Conservation (phyloP, 306 rosid species). For the Adenanthera pavonina region DNA sequence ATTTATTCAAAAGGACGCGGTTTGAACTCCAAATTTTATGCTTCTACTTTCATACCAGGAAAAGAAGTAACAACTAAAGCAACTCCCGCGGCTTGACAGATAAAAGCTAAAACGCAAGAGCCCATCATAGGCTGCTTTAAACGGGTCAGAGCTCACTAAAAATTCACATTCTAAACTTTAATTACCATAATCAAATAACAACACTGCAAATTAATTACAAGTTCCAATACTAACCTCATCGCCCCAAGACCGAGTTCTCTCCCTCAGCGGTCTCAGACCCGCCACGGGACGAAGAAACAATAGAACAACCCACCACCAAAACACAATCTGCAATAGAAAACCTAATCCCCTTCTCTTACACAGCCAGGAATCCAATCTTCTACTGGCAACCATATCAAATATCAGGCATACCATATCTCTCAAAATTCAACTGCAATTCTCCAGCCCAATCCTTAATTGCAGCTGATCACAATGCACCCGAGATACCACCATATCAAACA, state of each 20-base stretch:
- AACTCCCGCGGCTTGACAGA: neutral
- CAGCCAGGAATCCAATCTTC: slow-evolving; percentile 46
- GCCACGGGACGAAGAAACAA: slow-evolving; percentile 66
- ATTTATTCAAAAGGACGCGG: slow-evolving; percentile 1
- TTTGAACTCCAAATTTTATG: slow-evolving; percentile 26
- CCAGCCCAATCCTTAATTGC: slow-evolving; percentile 38
- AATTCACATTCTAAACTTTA: slow-evolving; percentile 2
- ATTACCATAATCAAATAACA: slow-evolving; percentile 1
- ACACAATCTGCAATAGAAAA: slow-evolving; percentile 42
- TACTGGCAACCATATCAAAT: slow-evolving; percentile 53
- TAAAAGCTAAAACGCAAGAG: neutral
- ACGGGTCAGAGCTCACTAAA: neutral
- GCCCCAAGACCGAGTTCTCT: slow-evolving; percentile 87
- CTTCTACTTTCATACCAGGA: slow-evolving; percentile 23
- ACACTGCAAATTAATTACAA: slow-evolving; percentile 20
- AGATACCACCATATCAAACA: slow-evolving; percentile 50
- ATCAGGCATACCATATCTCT: slow-evolving; percentile 45
- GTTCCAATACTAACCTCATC: slow-evolving; percentile 76
- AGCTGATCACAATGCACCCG: slow-evolving; percentile 45
- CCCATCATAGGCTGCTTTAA: neutral
- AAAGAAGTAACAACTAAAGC: neutral
- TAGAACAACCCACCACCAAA: slow-evolving; percentile 52
- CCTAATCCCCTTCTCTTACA: slow-evolving; percentile 48
- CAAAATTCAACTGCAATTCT: slow-evolving; percentile 48
- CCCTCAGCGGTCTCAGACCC: slow-evolving; percentile 89